Base-by-base conservation (phyloP, 306 rosid genomes). In the Lablab purpureus region DNA sequence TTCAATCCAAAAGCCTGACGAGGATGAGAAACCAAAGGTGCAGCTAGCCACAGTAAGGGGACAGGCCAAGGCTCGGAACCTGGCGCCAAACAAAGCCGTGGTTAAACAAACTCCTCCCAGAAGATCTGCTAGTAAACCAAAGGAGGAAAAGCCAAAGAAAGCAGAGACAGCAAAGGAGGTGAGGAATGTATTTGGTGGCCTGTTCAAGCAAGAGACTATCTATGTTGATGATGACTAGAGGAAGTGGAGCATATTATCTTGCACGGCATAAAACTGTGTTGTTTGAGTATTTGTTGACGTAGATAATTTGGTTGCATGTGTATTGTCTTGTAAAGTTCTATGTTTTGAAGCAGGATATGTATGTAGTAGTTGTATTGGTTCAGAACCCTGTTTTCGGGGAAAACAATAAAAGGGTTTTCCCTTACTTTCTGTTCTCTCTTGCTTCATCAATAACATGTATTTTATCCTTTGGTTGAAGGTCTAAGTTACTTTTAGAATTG, bases 11-110 rank as follows among this genome's bases (percentile, higher is more conserved):
- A 93, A 83, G 45, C 71, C 90, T 8, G 81, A 27, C 5, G 81
- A 67, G 49, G 87, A 86, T 23, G 98, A 84, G 80, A 74, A 62
- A 5, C 80, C 93, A 3, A 83, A 81, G 59, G 93, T 85, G 74
- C 90, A 89, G 84, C 12, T 96, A n/a, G 98, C 98, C 55, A 96
- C 98, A 0, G 88, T 90, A 4, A 87, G 99, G 81, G 99, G 99
- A 67, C 97, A 89, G 68, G 93, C 97, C 56, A 93, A 79, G 90
- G 99, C 99, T 55, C 88, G 90, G 81, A 77, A 82, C 40, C 87
- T 96, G 17, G 49, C 81, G 0, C 75, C 90, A 1, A 82, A 84
- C 74, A 91, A 89, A 76, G 99, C 91, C 0, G 83, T 85, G 63
- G 70, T 88, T 10, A 93, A 87, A 79, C 88, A 81, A 56, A 12